Evolutionary conservation across 192 early-diverging fungal species (phyloP).

Genomic region (Globomyces pollinis-pini): DNA sequence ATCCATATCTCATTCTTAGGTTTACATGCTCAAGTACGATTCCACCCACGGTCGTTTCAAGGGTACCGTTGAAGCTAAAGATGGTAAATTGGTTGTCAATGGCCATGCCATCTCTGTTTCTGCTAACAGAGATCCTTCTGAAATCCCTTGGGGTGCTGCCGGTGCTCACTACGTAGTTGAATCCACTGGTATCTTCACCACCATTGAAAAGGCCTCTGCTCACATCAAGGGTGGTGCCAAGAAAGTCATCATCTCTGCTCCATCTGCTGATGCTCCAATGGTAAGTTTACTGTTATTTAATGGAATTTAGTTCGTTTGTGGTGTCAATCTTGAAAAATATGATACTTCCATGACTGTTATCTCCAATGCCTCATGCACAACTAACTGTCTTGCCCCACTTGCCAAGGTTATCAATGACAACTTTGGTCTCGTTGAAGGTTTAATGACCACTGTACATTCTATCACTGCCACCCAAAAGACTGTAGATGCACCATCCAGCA

Average conservation of each 20-base stretch:
- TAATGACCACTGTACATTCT: conserved; percentile 99
- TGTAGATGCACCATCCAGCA: conserved; percentile 93
- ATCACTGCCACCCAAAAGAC: conserved; percentile 99
- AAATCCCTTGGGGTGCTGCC: conserved; percentile 78
- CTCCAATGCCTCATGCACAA: conserved; percentile 99
- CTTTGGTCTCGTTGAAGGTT: conserved; percentile 91
- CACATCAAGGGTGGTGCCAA: conserved; percentile 93
- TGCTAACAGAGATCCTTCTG: conserved; percentile 67
- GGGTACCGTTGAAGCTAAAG: conserved; percentile 68
- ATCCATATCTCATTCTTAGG: too few relatives aligned
- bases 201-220: conserved; percentile 70
- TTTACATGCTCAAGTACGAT: conserved; percentile 97
- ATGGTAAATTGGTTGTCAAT: conserved; percentile 86
- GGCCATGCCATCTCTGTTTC: conserved; percentile 70
- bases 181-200: conserved; percentile 98
- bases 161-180: conserved; percentile 93
- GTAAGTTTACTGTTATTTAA: too few relatives aligned
- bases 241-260: conserved; percentile 97
- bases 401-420: conserved; percentile 95
- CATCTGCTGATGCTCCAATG: conserved; percentile 95
- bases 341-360: conserved; percentile 72
- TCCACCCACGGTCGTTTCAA: conserved; percentile 95
- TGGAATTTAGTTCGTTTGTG: conserved; percentile 89
- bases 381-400: conserved; percentile 97
- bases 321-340: conserved; percentile 94